These are phyloP conservation scores for Rosa rugosa DNA, from an alignment of 306 rosid species.

Conservation along the genomic window DNA sequence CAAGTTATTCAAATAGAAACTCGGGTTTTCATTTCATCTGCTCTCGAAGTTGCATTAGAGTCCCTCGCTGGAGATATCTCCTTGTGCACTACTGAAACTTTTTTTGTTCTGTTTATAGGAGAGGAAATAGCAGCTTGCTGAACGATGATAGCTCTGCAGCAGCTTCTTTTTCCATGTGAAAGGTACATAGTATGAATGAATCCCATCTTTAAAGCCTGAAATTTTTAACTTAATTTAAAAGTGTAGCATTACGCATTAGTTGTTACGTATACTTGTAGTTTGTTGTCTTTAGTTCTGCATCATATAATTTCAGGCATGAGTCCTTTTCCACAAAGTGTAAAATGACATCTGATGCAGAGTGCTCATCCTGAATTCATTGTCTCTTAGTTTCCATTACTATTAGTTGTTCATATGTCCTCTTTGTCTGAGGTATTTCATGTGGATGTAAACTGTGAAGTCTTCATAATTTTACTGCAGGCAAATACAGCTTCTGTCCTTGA, in stretches of 20 bases:
- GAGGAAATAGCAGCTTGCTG: slow-evolving; percentile 78
- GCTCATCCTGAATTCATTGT: neutral
- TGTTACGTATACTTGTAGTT: neutral
- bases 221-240: neutral
- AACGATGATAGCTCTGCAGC: slow-evolving; percentile 76
- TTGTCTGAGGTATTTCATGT: neutral
- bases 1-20: neutral
- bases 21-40: neutral
- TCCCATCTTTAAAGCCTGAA: neutral
- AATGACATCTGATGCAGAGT: neutral
- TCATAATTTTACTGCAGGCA: slow-evolving; percentile 61
- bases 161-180: slow-evolving; percentile 93
- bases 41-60: neutral
- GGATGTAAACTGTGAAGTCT: slow-evolving; percentile 18
- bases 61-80: neutral
- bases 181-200: slow-evolving; percentile 46
- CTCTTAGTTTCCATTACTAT: neutral
- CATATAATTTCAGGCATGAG: neutral
- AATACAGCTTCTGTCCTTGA: slow-evolving; percentile 92
- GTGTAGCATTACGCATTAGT: neutral
- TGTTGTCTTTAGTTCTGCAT: neutral
- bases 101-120: slow-evolving; percentile 44
- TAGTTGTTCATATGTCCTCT: slow-evolving; percentile 16
- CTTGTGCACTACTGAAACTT: slow-evolving; percentile 11
- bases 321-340: neutral